Evolutionary conservation across 176 grass and related monocot species (phyloP), one percentile per base, ranked within the genome.

Genomic region (Coix lacrymajobi): DNA sequence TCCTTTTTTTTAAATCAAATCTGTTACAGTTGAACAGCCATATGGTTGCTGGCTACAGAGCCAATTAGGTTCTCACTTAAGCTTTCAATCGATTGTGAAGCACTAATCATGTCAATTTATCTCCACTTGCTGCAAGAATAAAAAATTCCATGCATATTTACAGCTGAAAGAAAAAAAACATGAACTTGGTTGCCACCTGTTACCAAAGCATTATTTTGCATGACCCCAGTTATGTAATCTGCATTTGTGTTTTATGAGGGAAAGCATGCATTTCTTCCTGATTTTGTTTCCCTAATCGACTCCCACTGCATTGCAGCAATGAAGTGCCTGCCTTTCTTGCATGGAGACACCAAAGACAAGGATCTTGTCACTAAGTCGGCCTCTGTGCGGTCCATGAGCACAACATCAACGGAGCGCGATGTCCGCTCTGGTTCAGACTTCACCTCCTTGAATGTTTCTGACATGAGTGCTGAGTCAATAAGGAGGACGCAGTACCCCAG

Each of bases 301-400:
- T 66, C 34, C 44, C 28, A 64, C 31, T 86, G 75, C 71, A 73
- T 46, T 91, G 48, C 75, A 87, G 78, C 62, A 57, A 94, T 95
- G 93, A 84, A 69, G 88, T 97, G 94, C 66, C 83, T 97, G 77
- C 91, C 75, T 75, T 93, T 97, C 78, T 61, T 91, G 1, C 81
- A 91, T 67, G 81, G 84, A 48, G 77, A 65, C 7, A 19, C 44
- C 87, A 93, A 79, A 66, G 68, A 66, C 14, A 75, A 81, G 64
- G 57, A 71, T 44, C 44, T 78, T 2, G 37, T 78, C 30, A 61
- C 34, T 70, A 93, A 62, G 16, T 94, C 92, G 1, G 71, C 92
- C 13, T 92, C 97, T 37, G 78, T 90, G 28, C 85, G 66, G 20
- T 96, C 96, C n/a, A 84, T 90, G n/a, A 96, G 87, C 83, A 96